Base-by-base conservation (phyloP, 352 stramenopile species). In the Thalassiosira mediterranea region DNA sequence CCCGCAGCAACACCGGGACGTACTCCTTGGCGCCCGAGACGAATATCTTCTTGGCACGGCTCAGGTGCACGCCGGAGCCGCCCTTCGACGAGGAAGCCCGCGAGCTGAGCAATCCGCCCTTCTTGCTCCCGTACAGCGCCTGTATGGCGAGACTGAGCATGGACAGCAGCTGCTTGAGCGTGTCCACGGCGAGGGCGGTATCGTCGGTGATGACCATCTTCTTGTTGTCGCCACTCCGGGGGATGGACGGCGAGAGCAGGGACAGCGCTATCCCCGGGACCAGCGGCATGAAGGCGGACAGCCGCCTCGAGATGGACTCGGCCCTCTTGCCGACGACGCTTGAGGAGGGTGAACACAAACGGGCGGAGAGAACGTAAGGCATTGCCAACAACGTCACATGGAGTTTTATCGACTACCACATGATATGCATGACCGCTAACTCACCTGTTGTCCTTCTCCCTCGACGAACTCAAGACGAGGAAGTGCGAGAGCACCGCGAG, bases 221-320 rank as follows among this genome's bases (percentile, higher is more conserved):
- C 46, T 44, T 49, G 34, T 47, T 40, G 25, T 63, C 5, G 42
- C 77, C 32, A 61, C 32, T 74, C 37, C 25, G 64, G 15, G 19
- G 4, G 11, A 75, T 62, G 23, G 53, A 77, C 23, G 65, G 34
- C 28, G 79, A 84, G 47, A 91, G 51, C 13, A 93, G 60, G 3
- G 83, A 90, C 57, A 81, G 46, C 2, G 88, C 78, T 25, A 93
- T 63, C 10, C 83, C 83, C 56, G 88, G 88, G 58, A 93, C 32
- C 40, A 93, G 62, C n/a, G 80, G 80, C 79, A 91, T 83, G 49
- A 91, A 90, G 7, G 88, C 61, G 4, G 79, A 81, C 23, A 91
- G 48, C 72, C 88, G 75, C 19, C 70, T 66, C n/a, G 77, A 81
- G 5, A 70, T 81, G 8, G 62, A 71, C 53, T 86, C 77, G 17